Evolutionary conservation across 2,329 filamentous ascomycete species (phyloP), one percentile per base, ranked within the genome.

Genomic region (Fusarium longipes): DNA sequence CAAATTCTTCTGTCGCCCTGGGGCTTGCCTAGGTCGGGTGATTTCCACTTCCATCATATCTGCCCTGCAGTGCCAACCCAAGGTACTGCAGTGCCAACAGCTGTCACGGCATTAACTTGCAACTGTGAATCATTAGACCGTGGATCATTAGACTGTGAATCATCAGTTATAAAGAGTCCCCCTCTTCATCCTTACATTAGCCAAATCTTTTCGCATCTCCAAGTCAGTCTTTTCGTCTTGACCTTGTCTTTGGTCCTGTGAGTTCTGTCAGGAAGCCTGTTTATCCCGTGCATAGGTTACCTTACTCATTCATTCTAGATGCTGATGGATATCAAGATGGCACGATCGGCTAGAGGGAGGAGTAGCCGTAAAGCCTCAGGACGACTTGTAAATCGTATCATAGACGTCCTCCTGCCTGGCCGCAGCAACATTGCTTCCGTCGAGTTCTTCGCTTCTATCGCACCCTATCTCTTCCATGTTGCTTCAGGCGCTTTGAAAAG

Each of bases 361-460:
- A 43, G 20, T 27, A 17, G 20, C 17, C 8, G 22, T n/a, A n/a
- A n/a, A n/a, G 38, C 17, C 14, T 4, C 25, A 9, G 8, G 35
- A 6, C 54, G 38, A 22, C 36, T 38, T 12, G 20, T 59, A 11
- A 40, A 12, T 18, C 18, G 24, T 11, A n/a, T 60, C 3, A 29
- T 52, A 14, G 54, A 59, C 18, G 22, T 27, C 6, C n/a, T 62
- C n/a, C 62, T 62, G 12, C 58, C 58, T 2, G 35, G 47, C 10
- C 35, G 40, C 6, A 35, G 39, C 24, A 20, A 20, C 6, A 35
- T 55, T 1, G 25, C 57, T 0, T 38, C 57, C 0, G 30, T 47
- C 14, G 47, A 40, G 5, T 36, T 62, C 33, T 36, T 62, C 1
- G 24, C 53, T 2, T 56, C 55, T n/a, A 32, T 62, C 18, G 24